These are phyloP conservation scores for Globisporangium echinulatum DNA, from an alignment of 352 stramenopile species.

Conservation along the genomic window DNA sequence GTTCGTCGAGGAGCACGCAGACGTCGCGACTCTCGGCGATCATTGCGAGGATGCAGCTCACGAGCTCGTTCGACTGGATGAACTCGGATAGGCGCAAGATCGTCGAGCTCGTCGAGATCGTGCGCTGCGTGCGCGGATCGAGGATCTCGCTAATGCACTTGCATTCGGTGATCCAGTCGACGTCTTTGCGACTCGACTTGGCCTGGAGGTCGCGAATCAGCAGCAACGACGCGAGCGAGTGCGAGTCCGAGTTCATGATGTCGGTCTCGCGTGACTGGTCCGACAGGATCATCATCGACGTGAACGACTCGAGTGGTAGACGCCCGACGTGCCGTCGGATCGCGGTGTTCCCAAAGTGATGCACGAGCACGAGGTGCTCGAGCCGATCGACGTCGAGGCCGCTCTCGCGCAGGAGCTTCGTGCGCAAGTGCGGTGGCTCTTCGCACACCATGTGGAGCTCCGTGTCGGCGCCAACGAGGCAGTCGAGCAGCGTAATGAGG, in stretches of 20 bases:
- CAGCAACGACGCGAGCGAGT: constrained; percentile 77
- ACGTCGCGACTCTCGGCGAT: constrained; percentile 84
- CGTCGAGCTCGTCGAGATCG: constrained; percentile 64
- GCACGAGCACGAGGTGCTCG: constrained; percentile 47
- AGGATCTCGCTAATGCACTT: constrained; percentile 85
- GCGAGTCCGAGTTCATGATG: constrained; percentile 85
- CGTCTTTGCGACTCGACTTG: constrained; percentile 3
- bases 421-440: constrained; percentile 54
- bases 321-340: constrained; percentile 64
- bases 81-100: constrained; percentile 81
- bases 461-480: constrained; percentile 45
- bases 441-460: constrained; percentile 83
- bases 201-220: constrained; percentile 77
- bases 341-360: constrained; percentile 76
- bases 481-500: constrained; percentile 82
- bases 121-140: constrained; percentile 78
- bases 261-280: constrained; percentile 65
- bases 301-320: constrained; percentile 62
- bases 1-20: constrained; percentile 68
- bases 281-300: constrained; percentile 79
- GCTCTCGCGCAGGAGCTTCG: constrained; percentile 53
- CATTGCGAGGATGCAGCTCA: constrained; percentile 84
- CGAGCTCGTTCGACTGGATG: constrained; percentile 86
- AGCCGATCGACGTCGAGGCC: constrained; percentile 43
- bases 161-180: constrained; percentile 26